Base-by-base conservation (phyloP, 495 filamentous ascomycete genomes). In the Sordaria brevicollis region DNA sequence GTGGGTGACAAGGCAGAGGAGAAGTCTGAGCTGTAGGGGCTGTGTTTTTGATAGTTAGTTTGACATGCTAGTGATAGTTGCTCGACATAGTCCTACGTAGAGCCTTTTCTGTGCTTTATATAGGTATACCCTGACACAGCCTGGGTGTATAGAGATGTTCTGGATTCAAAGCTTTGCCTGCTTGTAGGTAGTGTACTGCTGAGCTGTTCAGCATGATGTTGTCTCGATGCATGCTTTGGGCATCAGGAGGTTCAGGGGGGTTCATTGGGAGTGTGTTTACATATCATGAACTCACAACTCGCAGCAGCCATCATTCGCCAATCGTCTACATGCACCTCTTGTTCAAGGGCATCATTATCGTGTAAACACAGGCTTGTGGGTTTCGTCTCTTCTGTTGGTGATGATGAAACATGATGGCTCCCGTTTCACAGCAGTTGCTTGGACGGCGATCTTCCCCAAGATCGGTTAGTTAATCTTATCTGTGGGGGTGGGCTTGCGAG, bases 1-100 rank as follows among this genome's bases (percentile, higher is more conserved):
- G 83, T 77, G 31, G 81, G 82, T 31, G 79, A 78, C 57, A 82
- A 81, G 74, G 74, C 80, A n/a, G 82, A 83, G 70, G 79, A 78
- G 57, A 82, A 81, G 74, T 74, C 80, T 17, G 82, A 83, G 70
- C 72, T 82, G 35, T 82, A 65, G n/a, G n/a, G n/a, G n/a, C n/a
- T n/a, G 77, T 38, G 35, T 21, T 49, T 31, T 69, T 57, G n/a
- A 8, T 62, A 13, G 11, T 62, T 4, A 8, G n/a, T n/a, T n/a
- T n/a, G n/a, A 62, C 33, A 13, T 62, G 25, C 49, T 62, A 62
- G 49, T 25, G 49, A 17, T 6, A 17, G 11, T 33, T 62, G 49
- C 25, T 31, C 33, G 25, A 62, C 13, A 57, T 57, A n/a, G n/a
- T n/a, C n/a, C n/a, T n/a, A n/a, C n/a, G n/a, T n/a, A 4, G 5